A percentile compares a stretch with the other conserved stretches of the same genome.
Evolutionary conservation across 179 eudicot genomes (phyloP).

Genomic region (Corrigiola litoralis): DNA sequence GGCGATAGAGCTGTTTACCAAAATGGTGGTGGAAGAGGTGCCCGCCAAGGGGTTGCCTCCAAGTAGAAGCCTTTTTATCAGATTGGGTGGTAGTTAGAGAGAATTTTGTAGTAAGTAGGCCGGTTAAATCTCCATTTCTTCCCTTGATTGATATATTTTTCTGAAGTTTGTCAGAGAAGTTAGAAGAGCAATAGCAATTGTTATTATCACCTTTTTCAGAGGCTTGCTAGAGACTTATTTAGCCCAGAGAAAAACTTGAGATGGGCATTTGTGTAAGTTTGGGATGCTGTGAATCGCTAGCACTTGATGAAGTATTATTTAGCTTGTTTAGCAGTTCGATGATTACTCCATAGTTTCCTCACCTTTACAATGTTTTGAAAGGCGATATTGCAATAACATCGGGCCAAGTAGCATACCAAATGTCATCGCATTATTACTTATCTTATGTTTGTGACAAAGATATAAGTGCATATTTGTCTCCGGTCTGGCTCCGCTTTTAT

Average conservation of each 20-base stretch:
- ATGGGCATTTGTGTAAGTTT: slow-evolving; percentile 4
- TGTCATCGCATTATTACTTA: too few relatives aligned
- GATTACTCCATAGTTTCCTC: too few relatives aligned
- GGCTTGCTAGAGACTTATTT: slow-evolving; percentile 14
- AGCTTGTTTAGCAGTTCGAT: too few relatives aligned
- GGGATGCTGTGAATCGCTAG: slow-evolving; percentile 12
- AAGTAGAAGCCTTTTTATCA: slow-evolving; percentile 21
- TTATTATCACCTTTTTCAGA: not conserved
- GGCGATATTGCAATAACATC: too few relatives aligned
- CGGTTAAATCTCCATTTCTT: slow-evolving; percentile 1
- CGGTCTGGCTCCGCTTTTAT: too few relatives aligned
- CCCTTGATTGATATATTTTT: not conserved
- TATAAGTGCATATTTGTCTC: too few relatives aligned
- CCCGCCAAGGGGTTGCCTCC: slow-evolving; percentile 20
- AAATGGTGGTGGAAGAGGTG: slow-evolving; percentile 41
- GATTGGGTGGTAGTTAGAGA: slow-evolving; percentile 13
- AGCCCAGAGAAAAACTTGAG: not conserved
- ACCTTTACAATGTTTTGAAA: too few relatives aligned
- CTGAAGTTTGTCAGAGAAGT: slow-evolving; percentile 9
- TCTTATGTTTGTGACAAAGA: too few relatives aligned
- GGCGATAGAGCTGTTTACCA: slow-evolving; percentile 30
- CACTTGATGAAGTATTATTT: too few relatives aligned
- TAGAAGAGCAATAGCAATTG: slow-evolving; percentile 4
- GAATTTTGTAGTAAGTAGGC: slow-evolving; percentile 37
- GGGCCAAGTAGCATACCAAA: too few relatives aligned